These are phyloP conservation scores for Trichosanthes truncata DNA, from an alignment of 306 rosid genomes.

Conservation along the genomic window DNA sequence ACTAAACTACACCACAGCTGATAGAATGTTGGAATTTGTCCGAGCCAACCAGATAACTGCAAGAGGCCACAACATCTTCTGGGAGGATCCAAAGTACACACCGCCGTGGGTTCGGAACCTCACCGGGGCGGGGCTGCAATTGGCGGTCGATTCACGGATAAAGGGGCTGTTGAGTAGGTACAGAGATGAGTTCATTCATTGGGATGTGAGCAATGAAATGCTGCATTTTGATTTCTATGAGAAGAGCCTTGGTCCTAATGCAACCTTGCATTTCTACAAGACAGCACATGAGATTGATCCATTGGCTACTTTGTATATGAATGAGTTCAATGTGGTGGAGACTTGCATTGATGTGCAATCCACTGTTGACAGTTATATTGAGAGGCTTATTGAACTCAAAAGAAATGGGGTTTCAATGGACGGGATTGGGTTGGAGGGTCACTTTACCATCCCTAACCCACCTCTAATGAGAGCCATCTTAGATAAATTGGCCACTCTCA, in stretches of 20 bases:
- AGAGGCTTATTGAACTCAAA: constrained; percentile 38
- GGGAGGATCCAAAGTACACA: constrained; percentile 82
- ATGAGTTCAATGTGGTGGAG: constrained; percentile 88
- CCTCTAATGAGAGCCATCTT: constrained; percentile 69
- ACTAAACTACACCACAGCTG: constrained; percentile 49
- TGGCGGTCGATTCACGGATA: constrained; percentile 53
- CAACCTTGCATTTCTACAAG: constrained; percentile 53
- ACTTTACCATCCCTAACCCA: constrained; percentile 58
- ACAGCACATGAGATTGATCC: constrained; percentile 70
- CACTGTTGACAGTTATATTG: constrained; percentile 56
- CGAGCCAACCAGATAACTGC: constrained; percentile 54
- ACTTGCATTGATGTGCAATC: constrained; percentile 71
- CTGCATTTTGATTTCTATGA: constrained; percentile 94
- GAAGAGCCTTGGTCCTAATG: constrained; percentile 54
- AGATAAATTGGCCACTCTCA: constrained; percentile 77
- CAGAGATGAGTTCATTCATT: constrained; percentile 70
- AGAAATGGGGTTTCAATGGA: constrained; percentile 58
- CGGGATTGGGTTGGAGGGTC: constrained; percentile 90
- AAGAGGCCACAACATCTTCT: constrained; percentile 88
- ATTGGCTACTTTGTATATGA: constrained; percentile 68
- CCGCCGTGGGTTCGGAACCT: constrained; percentile 76
- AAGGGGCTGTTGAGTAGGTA: constrained; percentile 59
- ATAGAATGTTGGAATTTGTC: constrained; percentile 61
- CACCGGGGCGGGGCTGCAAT: constrained; percentile 25
- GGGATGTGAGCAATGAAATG: constrained; percentile 97